These are phyloP conservation scores for Boletus rubropictus DNA, from an alignment of 768 basidiomycete species.

Conservation along the genomic window DNA sequence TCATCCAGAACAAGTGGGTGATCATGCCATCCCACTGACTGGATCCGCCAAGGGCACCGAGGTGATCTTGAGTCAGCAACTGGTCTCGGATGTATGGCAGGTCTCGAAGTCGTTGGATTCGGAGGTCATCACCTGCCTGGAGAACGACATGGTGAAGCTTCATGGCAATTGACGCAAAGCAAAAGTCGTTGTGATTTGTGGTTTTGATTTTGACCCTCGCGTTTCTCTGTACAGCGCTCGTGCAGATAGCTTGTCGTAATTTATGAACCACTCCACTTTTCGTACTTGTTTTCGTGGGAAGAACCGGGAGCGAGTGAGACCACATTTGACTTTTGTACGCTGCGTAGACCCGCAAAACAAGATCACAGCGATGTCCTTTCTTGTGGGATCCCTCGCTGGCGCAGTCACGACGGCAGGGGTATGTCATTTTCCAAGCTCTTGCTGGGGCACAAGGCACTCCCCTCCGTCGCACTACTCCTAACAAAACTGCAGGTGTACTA, in stretches of 20 bases:
- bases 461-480: neutral
- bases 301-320: no score
- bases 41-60: conserved; percentile 39
- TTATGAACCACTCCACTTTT: neutral
- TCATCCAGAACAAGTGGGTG: conserved; percentile 34
- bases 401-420: conserved; percentile 65
- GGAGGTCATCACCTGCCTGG: conserved; percentile 8
- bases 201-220: neutral
- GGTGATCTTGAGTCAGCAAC: conserved; percentile 40
- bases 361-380: conserved; percentile 43
- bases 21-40: conserved; percentile 47
- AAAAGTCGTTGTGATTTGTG: neutral
- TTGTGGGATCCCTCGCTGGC: conserved; percentile 64
- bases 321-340: no score
- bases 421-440: conserved; percentile 12
- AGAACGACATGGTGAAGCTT: conserved; percentile 25
- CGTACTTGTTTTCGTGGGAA: conserved; percentile 7
- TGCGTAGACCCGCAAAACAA: neutral
- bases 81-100: conserved; percentile 26
- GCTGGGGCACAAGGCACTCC: neutral
- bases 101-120: conserved; percentile 18
- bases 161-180: conserved; percentile 15
- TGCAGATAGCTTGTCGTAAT: conserved; percentile 2
- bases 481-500: conserved; percentile 52
- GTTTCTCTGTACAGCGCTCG: conserved; percentile 4